Evolutionary conservation across 2,329 filamentous ascomycete species (phyloP).

Genomic region (Curvularia hawaiiensis): DNA sequence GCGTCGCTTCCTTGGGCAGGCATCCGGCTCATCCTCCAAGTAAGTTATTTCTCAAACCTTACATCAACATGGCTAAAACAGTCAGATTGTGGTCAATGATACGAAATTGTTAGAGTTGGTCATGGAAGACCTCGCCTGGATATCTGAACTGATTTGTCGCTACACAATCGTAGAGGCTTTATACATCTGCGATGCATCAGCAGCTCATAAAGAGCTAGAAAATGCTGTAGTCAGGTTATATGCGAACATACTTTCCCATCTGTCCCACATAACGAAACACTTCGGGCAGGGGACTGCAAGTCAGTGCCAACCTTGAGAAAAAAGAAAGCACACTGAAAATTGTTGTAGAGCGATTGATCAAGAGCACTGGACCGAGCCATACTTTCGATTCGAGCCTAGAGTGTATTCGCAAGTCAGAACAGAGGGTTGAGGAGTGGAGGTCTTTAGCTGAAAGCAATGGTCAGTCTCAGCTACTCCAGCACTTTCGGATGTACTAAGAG

Average conservation of each 20-base stretch:
- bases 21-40: conserved; percentile 41
- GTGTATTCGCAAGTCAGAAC: background rate
- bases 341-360: background rate
- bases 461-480: background rate
- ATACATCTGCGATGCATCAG: conserved; percentile 7
- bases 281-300: background rate
- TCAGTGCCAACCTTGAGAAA: background rate
- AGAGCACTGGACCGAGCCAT: background rate
- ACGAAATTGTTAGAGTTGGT: background rate
- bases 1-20: conserved; percentile 43
- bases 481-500: background rate
- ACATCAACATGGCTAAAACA: background rate
- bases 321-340: too few species aligned
- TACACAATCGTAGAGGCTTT: conserved; percentile 15
- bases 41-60: conserved; percentile 11
- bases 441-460: background rate
- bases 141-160: conserved; percentile 18
- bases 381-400: background rate
- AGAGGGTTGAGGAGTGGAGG: background rate
- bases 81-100: background rate
- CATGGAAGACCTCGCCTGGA: conserved; percentile 16
- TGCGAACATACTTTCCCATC: background rate
- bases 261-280: background rate
- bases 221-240: background rate
- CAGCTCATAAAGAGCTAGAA: background rate